Conservation (phyloP, 805 yeast species). For the Starmera dryadoides region DNA sequence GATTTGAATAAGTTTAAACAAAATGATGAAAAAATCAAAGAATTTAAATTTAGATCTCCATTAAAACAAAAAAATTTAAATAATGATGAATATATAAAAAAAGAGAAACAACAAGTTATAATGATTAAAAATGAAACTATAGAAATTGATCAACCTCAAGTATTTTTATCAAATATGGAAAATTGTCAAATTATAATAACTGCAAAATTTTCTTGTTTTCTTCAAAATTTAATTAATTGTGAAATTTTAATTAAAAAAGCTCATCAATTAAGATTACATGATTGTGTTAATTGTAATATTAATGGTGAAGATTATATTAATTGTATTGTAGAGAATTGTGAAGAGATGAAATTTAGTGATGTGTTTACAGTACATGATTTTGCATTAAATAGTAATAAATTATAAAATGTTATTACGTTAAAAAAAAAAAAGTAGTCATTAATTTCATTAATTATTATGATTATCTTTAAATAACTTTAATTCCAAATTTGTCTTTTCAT, state of each 20-base stretch:
- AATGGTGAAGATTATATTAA: constrained; percentile 5
- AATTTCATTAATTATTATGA: background rate
- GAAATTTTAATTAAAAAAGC: constrained; percentile 7
- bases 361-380: constrained; percentile 15
- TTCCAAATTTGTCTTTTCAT: background rate
- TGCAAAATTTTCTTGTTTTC: constrained; percentile 13
- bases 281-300: constrained; percentile 4
- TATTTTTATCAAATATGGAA: constrained; percentile 6
- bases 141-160: constrained; percentile 3
- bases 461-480: background rate
- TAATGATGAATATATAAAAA: background rate
- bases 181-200: constrained; percentile 7
- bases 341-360: constrained; percentile 5
- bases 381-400: constrained; percentile 13
- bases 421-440: background rate
- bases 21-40: background rate
- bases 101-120: background rate
- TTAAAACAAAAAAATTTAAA: background rate
- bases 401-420: background rate
- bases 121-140: constrained; percentile 3
- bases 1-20: background rate
- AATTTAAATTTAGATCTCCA: background rate
- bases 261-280: constrained; percentile 19
- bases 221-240: constrained; percentile 6
- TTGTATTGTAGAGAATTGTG: constrained; percentile 14